Percentiles rank a stretch among this genome's conserved stretches.
These are phyloP conservation scores for Solanum arcanum DNA, from an alignment of 257 asterid genomes.

Conservation along the genomic window DNA sequence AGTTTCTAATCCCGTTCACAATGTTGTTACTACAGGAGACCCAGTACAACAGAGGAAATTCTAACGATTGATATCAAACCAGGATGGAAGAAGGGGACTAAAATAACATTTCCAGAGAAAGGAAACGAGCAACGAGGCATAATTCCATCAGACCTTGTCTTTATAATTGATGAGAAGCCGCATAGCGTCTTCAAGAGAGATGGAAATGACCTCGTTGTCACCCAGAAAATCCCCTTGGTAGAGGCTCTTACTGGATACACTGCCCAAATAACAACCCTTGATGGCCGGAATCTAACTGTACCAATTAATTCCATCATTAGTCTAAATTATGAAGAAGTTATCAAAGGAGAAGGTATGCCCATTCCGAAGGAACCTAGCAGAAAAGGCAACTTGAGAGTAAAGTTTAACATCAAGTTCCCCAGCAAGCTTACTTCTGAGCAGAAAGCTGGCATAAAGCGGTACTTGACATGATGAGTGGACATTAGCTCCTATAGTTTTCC, in stretches of 20 bases:
- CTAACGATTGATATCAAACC: conserved; percentile 75
- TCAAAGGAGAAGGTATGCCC: conserved; percentile 92
- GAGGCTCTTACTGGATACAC: conserved; percentile 80
- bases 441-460: conserved; percentile 67
- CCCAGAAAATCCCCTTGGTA: conserved; percentile 60
- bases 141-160: conserved; percentile 75
- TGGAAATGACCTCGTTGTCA: conserved; percentile 65
- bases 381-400: conserved; percentile 65
- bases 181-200: conserved; percentile 68
- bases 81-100: conserved; percentile 97
- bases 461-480: conserved; percentile 23
- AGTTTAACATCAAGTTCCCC: conserved; percentile 75
- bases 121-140: conserved; percentile 72
- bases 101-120: conserved; percentile 86
- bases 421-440: conserved; percentile 79
- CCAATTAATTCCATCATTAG: conserved; percentile 50
- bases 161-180: conserved; percentile 86
- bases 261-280: conserved; percentile 60
- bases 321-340: conserved; percentile 70
- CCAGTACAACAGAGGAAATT: conserved; percentile 54
- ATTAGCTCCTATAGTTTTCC: not conserved
- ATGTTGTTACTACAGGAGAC: conserved; percentile 39
- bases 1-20: not conserved
- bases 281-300: conserved; percentile 55
- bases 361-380: conserved; percentile 79